Base-by-base conservation (phyloP, 1,139 yeast species). In the Yamadazyma diddensiae region DNA sequence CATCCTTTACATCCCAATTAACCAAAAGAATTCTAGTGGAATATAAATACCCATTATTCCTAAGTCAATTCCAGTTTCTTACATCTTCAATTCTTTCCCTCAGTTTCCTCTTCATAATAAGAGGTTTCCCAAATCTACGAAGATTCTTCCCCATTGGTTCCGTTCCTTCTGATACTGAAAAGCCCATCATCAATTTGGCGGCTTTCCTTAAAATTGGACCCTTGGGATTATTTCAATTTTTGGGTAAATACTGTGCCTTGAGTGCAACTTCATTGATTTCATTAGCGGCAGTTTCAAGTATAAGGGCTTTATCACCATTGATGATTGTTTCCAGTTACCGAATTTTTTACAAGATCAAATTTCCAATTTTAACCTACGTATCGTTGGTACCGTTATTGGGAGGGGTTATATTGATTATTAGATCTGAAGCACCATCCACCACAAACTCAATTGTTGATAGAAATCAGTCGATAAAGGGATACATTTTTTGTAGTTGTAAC, bases 1-100 rank as follows among this genome's bases (percentile, higher is more conserved):
- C 76, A 23, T 64, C 77, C 8, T 41, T 68, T 6, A 72, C 78
- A 3, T 63, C 77, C 3, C 78, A 72, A 42, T 49, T 67, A 31
- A 71, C 76, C 15, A 72, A 70, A 37, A 31, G 53, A 13, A 67
- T 71, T 5, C 52, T 73, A 28, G 51, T 56, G n/a, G 55, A 56
- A 33, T 67, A 71, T 42, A 58, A 62, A 4, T 71, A 61, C 45
- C 78, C 79, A n/a, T 50, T 73, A 6, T 70, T 72, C 39, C 55
- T 73, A 21, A 68, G 76, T n/a, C 75, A 67, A 47, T 64, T 62
- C 41, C 78, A 73, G 42, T 73, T 69, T 34, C 38, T 65, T 7
- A 59, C 62, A 15, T 70, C 72, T 6, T 57, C 69, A 5, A 15
- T 57, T 1, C 43, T 67, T 15, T 60, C 69, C 12, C 45, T 53